Conservation (phyloP, 306 rosid species). For the Vicia sativa region DNA sequence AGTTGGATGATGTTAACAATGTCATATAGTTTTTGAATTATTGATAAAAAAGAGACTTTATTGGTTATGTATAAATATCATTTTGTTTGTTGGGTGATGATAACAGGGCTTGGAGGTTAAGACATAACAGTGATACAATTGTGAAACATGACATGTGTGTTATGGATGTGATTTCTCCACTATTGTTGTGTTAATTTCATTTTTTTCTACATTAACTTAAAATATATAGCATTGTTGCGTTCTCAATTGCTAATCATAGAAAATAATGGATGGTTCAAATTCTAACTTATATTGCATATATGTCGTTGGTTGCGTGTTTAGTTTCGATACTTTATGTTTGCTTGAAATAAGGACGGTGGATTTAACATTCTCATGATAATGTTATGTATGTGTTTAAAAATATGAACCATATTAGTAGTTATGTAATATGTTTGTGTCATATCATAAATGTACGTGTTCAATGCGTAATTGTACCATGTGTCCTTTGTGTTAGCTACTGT, state of each 20-base stretch:
- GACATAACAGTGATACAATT: slow-evolving; percentile 11
- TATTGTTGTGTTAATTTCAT: slow-evolving; percentile 9
- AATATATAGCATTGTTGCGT: background rate
- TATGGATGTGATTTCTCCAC: slow-evolving; percentile 26
- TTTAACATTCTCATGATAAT: too few relatives aligned
- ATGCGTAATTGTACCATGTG: too few relatives aligned
- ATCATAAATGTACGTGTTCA: too few relatives aligned
- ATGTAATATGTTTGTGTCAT: too few relatives aligned
- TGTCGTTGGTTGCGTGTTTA: too few relatives aligned
- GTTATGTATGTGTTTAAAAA: too few relatives aligned
- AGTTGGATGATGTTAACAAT: slow-evolving; percentile 49
- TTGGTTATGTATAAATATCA: slow-evolving; percentile 28
- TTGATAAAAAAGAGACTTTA: slow-evolving; percentile 14
- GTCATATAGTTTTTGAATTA: slow-evolving; percentile 9
- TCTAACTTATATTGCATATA: too few relatives aligned
- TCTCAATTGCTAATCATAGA: background rate
- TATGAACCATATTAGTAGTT: too few relatives aligned
- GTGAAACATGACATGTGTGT: slow-evolving; percentile 43
- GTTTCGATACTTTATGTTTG: too few relatives aligned
- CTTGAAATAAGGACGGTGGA: too few relatives aligned
- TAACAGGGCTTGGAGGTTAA: slow-evolving; percentile 40
- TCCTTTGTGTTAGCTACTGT: too few relatives aligned
- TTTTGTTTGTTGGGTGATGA: slow-evolving; percentile 42
- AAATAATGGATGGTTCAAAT: background rate
- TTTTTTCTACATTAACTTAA: background rate